Evolutionary conservation across 768 basidiomycete species (phyloP).

Genomic region (Atractiella rhizophila): DNA sequence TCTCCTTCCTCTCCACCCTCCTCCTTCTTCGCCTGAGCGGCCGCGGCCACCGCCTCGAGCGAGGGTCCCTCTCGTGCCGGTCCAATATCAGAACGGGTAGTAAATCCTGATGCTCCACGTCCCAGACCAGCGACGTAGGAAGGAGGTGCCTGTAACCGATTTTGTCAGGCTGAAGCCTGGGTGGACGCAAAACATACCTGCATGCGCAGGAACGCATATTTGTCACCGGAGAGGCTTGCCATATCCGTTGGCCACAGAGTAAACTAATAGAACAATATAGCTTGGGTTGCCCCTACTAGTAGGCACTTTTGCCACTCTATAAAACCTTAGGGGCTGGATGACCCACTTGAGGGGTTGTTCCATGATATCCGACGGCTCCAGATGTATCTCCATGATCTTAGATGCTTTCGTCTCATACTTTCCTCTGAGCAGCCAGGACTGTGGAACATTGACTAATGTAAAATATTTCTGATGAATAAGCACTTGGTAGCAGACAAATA

Average conservation of each 20-base stretch:
- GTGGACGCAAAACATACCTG: not conserved
- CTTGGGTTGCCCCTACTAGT: no score
- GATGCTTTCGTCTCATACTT: no score
- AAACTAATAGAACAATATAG: no score
- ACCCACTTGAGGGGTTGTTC: no score
- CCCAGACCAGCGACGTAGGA: slow-evolving; percentile 97
- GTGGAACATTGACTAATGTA: no score
- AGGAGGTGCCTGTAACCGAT: slow-evolving; percentile 37
- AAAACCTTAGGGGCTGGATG: no score
- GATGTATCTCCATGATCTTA: no score
- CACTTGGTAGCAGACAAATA: no score
- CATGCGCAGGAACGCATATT: slow-evolving; percentile 12
- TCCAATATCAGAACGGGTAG: slow-evolving; percentile 93
- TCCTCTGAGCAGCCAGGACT: no score
- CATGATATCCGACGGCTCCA: no score
- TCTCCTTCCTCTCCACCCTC: slow-evolving; percentile 42
- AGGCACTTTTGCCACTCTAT: no score
- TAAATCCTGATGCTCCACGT: slow-evolving; percentile 65
- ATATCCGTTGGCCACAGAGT: not conserved
- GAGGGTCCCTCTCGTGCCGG: slow-evolving; percentile 87
- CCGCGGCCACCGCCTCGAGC: slow-evolving; percentile 62
- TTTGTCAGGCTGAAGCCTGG: not conserved
- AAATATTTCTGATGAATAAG: no score
- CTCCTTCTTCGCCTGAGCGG: slow-evolving; percentile 59
- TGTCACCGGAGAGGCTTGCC: slow-evolving; percentile 11